Conservation (phyloP, 345 rosid genomes). For the Populus ilicifolia region DNA sequence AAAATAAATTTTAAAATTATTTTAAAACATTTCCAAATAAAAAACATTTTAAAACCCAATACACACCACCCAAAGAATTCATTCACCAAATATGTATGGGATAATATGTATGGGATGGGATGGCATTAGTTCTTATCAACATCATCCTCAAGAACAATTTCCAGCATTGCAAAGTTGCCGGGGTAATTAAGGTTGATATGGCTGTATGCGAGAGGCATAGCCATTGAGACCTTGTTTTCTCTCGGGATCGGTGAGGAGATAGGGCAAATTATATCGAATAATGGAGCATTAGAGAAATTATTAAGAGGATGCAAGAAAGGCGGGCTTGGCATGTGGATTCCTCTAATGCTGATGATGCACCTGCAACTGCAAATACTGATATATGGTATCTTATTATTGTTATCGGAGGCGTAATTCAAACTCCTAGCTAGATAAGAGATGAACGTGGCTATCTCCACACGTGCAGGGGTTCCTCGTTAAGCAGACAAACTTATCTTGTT, state of each 20-base stretch:
- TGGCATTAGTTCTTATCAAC: not conserved
- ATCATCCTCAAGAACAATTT: not conserved
- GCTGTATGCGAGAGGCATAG: not conserved
- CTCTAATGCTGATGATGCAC: not conserved
- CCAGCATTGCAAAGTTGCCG: not conserved
- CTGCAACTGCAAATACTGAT: not conserved
- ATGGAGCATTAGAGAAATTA: not conserved
- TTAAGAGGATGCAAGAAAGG: not conserved
- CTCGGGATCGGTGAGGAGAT: not conserved
- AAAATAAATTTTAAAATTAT: too few relatives aligned
- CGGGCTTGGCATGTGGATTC: not conserved
- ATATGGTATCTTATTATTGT: not conserved
- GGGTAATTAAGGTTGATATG: not conserved
- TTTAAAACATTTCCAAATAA: too few relatives aligned
- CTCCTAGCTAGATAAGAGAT: conserved; percentile 3
- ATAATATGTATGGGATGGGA: not conserved
- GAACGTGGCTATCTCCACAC: conserved; percentile 20
- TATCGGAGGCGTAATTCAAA: not conserved
- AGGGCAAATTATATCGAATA: not conserved
- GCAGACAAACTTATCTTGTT: not conserved
- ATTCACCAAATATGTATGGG: not conserved
- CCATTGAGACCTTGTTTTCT: too few relatives aligned
- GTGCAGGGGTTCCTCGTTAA: conserved; percentile 12
- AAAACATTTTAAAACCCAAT: too few relatives aligned
- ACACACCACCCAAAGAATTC: too few relatives aligned